Base-by-base conservation (phyloP, 306 rosid genomes). In the Lablab purpureus region DNA sequence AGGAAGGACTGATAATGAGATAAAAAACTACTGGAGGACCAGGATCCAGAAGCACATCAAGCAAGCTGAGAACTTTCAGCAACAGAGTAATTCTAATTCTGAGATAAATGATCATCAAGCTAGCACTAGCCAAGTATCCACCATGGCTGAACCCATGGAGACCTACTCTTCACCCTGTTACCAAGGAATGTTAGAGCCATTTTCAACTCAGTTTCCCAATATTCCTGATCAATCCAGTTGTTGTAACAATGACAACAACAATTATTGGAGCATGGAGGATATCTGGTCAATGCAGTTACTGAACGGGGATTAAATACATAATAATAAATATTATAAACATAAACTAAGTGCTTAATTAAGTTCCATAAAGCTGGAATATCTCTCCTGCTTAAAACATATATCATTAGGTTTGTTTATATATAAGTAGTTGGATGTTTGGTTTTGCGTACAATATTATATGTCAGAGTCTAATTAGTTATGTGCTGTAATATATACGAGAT, bases 1-100 rank as follows among this genome's bases (percentile, higher is more conserved):
- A 85, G 81, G 81, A 23, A 40, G 81, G 58, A 77, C 81, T 12
- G 81, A 78, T 43, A 78, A 78, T 28, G 82, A 93, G 76, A 93
- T 91, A n/a, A 93, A 93, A 75, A 93, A 93, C 75, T 93, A 88
- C 7, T 93, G 98, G 98, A 91, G 98, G 88, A 93, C 98, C 2
- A 87, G 94, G 81, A 93, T 93, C 22, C 98, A 93, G 55, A 93
- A 93, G 80, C 93, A 91, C 73, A 85, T 91, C n/a, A 93, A 88
- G 89, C 97, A 89, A 84, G 86, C 87, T 0, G 87, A 79, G 77
- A 80, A 34, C 52, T 78, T 37, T 14, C 87, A 78, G 5, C 85
- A 85, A 10, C 88, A 90, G 77, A 73, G 40, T 72, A 67, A 67
- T 67, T 67, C 52, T 67, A 67, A 67, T 67, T 67, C 52, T 67